Evolutionary conservation across 768 basidiomycete species (phyloP).

Genomic region (Agrocybe praecox): DNA sequence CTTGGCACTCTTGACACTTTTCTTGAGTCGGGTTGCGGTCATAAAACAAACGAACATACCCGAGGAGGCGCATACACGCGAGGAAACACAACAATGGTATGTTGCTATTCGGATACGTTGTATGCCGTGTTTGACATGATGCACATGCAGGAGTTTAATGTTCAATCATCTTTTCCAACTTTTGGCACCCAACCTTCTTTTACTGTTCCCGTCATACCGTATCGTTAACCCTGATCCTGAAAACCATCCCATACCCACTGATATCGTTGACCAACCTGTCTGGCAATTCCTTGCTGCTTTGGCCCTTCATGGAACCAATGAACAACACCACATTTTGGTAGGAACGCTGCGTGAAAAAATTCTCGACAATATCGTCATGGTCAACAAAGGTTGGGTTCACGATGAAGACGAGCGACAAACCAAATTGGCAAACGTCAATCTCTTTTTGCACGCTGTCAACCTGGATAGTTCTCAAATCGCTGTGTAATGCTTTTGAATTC

Average conservation of each 20-base stretch:
- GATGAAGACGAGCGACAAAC: slow-evolving; percentile 75
- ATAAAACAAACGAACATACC: slow-evolving; percentile 73
- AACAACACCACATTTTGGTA: slow-evolving; percentile 90
- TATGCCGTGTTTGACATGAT: neutral
- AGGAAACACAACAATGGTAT: slow-evolving; percentile 79
- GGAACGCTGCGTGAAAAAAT: slow-evolving; percentile 89
- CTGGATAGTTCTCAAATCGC: slow-evolving; percentile 71
- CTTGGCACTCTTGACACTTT: slow-evolving; percentile 84
- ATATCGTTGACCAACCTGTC: slow-evolving; percentile 85
- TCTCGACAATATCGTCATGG: slow-evolving; percentile 83
- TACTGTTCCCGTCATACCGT: slow-evolving; percentile 91
- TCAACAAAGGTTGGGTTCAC: slow-evolving; percentile 72
- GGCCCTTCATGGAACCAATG: slow-evolving; percentile 79
- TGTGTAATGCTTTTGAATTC: slow-evolving; percentile 36
- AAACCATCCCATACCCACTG: slow-evolving; percentile 45
- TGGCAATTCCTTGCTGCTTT: slow-evolving; percentile 94
- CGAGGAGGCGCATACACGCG: slow-evolving; percentile 57
- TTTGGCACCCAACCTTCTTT: slow-evolving; percentile 72
- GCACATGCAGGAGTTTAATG: slow-evolving; percentile 69
- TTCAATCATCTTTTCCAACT: slow-evolving; percentile 87
- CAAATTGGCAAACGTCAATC: slow-evolving; percentile 91
- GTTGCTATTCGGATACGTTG: slow-evolving; percentile 8
- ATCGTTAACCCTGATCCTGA: slow-evolving; percentile 38
- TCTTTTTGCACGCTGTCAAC: slow-evolving; percentile 83
- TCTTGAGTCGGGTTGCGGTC: slow-evolving; percentile 91